Evolutionary conservation across 1,284 basidiomycete genomes (phyloP).

Genomic region (Leccinum griseonigrum): DNA sequence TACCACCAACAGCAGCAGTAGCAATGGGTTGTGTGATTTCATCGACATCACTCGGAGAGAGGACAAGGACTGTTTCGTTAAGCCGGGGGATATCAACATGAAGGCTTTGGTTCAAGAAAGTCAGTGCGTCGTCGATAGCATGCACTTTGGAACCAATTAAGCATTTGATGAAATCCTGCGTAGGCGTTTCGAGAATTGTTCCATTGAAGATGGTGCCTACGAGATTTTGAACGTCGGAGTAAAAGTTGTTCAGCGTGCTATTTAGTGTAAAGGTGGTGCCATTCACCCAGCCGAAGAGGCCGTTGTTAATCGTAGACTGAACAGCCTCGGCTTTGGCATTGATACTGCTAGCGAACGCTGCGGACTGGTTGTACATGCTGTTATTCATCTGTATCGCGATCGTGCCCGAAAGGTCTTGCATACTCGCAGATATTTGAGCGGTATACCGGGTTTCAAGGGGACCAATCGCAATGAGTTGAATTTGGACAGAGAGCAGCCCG

Average conservation of each 20-base stretch:
- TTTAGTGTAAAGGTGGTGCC: slow-evolving; percentile 89
- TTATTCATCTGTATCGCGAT: slow-evolving; percentile 79
- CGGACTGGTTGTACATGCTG: slow-evolving; percentile 78
- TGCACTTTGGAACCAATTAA: slow-evolving; percentile 88
- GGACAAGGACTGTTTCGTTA: slow-evolving; percentile 69
- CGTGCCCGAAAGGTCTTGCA: slow-evolving; percentile 63
- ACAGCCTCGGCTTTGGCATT: slow-evolving; percentile 70
- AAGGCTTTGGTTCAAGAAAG: slow-evolving; percentile 89
- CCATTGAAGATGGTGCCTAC: slow-evolving; percentile 77
- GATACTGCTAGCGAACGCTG: slow-evolving; percentile 70
- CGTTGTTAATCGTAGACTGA: slow-evolving; percentile 78
- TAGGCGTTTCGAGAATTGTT: slow-evolving; percentile 76
- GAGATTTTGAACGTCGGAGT: slow-evolving; percentile 67
- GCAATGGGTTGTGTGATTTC: slow-evolving; percentile 80
- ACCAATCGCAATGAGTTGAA: slow-evolving; percentile 77
- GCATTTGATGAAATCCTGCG: slow-evolving; percentile 88
- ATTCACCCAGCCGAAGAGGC: slow-evolving; percentile 93
- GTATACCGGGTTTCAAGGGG: slow-evolving; percentile 68
- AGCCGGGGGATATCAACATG: slow-evolving; percentile 75
- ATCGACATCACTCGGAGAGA: slow-evolving; percentile 67
- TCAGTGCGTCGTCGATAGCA: slow-evolving; percentile 84
- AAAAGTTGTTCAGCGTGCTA: slow-evolving; percentile 70
- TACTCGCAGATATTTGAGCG: slow-evolving; percentile 55
- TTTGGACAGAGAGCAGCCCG: slow-evolving; percentile 84
- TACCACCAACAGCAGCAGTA: slow-evolving; percentile 72